Evolutionary conservation across 2,329 filamentous ascomycete genomes (phyloP).

Genomic region (Arthroderma sp.): DNA sequence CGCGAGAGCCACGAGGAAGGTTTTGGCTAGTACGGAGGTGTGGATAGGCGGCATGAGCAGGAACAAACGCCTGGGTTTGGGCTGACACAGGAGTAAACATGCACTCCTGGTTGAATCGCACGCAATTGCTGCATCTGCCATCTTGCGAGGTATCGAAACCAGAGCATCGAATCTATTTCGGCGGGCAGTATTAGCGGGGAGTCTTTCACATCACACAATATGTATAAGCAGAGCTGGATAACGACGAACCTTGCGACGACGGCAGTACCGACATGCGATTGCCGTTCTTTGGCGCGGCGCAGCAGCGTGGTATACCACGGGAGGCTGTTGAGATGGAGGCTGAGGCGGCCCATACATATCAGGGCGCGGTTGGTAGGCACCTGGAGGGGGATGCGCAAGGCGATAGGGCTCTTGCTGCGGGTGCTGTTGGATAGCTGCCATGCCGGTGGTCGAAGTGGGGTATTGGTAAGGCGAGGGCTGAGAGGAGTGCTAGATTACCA

Average conservation of each 20-base stretch:
- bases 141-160: constrained; percentile 60
- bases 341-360: constrained; percentile 28
- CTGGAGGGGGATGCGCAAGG: constrained; percentile 29
- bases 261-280: constrained; percentile 40
- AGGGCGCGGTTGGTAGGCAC: constrained; percentile 27
- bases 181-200: too few species aligned
- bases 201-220: not conserved
- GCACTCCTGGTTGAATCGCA: constrained; percentile 62
- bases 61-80: constrained; percentile 57
- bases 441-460: constrained; percentile 23
- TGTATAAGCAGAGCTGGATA: constrained; percentile 1
- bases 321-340: constrained; percentile 24
- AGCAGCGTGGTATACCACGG: constrained; percentile 31
- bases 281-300: constrained; percentile 39
- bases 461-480: constrained; percentile 18
- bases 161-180: constrained; percentile 55
- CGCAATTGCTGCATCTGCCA: constrained; percentile 59
- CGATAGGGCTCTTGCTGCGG: constrained; percentile 31
- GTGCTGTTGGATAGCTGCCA: constrained; percentile 31
- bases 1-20: constrained; percentile 20
- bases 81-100: constrained; percentile 65
- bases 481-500: constrained; percentile 13
- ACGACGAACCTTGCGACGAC: constrained; percentile 36
- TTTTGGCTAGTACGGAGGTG: constrained; percentile 33
- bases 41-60: constrained; percentile 54